Conservation (phyloP, 495 filamentous ascomycete genomes). For the Penicillium antarcticum region DNA sequence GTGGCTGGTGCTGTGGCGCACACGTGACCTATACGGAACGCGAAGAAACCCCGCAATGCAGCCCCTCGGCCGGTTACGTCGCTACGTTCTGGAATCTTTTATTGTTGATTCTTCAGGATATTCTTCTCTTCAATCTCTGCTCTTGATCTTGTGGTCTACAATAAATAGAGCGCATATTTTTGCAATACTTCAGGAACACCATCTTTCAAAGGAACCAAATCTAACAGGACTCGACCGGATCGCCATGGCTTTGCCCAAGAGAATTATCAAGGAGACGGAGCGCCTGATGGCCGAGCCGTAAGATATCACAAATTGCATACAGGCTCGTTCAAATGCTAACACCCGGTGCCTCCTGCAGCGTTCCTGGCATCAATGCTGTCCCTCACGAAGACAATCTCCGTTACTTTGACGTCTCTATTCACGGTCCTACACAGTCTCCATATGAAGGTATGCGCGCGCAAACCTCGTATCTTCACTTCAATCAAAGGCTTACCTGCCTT, state of each 20-base stretch:
- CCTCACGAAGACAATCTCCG: conserved; percentile 98
- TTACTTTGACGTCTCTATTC: conserved; percentile 96
- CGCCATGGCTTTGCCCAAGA: conserved; percentile 79
- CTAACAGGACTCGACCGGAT: conserved; percentile 7
- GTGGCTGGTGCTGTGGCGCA: conserved; percentile 6
- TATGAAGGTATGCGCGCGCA: conserved; percentile 67
- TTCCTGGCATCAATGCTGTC: conserved; percentile 92
- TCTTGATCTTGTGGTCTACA: not conserved
- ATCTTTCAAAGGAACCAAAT: not conserved
- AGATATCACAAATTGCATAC: conserved; percentile 25
- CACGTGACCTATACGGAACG: conserved; percentile 23
- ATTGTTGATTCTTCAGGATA: conserved; percentile 2
- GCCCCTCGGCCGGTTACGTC: conserved; percentile 34
- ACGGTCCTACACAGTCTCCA: conserved; percentile 90
- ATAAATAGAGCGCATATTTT: not conserved
- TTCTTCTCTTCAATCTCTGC: not conserved
- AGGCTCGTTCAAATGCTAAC: conserved; percentile 2
- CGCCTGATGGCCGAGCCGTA: conserved; percentile 95
- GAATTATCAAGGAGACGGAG: conserved; percentile 98
- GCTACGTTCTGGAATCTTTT: not conserved
- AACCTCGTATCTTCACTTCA: not conserved
- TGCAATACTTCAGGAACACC: not conserved
- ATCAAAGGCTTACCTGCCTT: conserved; percentile 8
- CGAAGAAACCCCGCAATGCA: conserved; percentile 21
- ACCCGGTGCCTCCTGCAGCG: conserved; percentile 46